Conservation (phyloP, 352 stramenopile species). For the Pythium angustatum region DNA sequence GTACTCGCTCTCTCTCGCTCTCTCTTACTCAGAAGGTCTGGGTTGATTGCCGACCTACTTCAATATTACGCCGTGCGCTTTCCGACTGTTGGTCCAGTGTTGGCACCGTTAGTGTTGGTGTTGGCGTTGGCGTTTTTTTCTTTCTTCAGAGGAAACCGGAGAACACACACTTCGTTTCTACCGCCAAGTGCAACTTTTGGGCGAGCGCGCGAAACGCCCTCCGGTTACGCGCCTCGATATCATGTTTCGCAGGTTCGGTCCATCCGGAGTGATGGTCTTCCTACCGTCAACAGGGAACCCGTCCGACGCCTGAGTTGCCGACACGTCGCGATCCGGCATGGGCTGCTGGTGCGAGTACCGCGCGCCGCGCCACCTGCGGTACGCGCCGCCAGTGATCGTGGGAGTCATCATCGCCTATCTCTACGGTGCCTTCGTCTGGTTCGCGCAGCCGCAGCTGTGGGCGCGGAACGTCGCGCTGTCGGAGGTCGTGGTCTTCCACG, state of each 20-base stretch:
- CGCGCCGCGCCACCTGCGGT: conserved; percentile 51
- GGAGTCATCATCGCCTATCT: conserved; percentile 57
- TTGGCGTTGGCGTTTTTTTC: background rate
- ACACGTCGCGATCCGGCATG: too few species aligned
- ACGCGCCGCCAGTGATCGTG: conserved; percentile 54
- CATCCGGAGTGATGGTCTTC: conserved; percentile 29
- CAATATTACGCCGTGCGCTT: background rate
- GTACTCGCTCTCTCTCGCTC: background rate
- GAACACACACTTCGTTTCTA: conserved; percentile 22
- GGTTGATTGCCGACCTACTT: conserved; percentile 2
- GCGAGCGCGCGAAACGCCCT: conserved; percentile 18
- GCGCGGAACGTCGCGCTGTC: conserved; percentile 25
- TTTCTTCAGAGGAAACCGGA: background rate
- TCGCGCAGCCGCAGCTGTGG: conserved; percentile 53
- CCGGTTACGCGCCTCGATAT: conserved; percentile 15
- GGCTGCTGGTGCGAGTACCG: conserved; percentile 71
- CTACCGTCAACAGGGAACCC: too few species aligned
- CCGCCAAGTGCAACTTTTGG: conserved; percentile 34
- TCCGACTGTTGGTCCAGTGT: too few species aligned
- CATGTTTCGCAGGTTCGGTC: conserved; percentile 1
- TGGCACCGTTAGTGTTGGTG: too few species aligned
- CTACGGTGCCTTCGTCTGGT: conserved; percentile 60
- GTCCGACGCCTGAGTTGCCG: too few species aligned
- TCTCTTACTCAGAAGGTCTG: background rate
- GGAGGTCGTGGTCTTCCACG: conserved; percentile 61